phyloP scores from a whole-genome alignment of 1,139 yeast species.

The Saccharomyces hybrid region DNA sequence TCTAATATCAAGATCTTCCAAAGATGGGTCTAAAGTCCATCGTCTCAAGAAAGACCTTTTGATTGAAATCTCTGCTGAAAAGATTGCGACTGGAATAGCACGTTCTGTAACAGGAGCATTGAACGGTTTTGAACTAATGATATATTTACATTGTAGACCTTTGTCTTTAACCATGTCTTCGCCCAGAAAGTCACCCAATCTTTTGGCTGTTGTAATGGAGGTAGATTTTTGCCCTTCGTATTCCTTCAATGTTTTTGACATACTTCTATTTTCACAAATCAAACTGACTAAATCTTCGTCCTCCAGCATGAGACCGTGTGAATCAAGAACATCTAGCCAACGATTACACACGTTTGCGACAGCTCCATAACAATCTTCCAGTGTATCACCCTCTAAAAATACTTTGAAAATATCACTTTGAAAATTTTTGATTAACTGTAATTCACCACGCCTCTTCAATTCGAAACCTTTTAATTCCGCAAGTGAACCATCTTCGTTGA shows the following conservation, averaged over 20 bases:
- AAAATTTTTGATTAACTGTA: conserved; percentile 86
- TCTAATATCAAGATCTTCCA: conserved; percentile 83
- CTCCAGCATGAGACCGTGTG: conserved; percentile 79
- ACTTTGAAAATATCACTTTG: conserved; percentile 91
- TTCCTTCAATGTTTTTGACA: conserved; percentile 87
- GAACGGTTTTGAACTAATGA: conserved; percentile 76
- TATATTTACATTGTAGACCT: conserved; percentile 91
- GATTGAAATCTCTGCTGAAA: conserved; percentile 65
- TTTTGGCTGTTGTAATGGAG: conserved; percentile 86
- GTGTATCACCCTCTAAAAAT: conserved; percentile 73
- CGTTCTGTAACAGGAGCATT: conserved; percentile 93
- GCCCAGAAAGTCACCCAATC: conserved; percentile 94
- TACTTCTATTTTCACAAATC: conserved; percentile 92
- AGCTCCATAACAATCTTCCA: conserved; percentile 75
- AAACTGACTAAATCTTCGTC: conserved; percentile 91
- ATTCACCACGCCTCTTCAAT: conserved; percentile 91
- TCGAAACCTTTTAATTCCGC: conserved; percentile 98
- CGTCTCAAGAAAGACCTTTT: conserved; percentile 62
- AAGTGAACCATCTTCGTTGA: conserved; percentile 84
- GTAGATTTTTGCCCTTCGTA: conserved; percentile 90
- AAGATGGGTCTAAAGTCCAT: conserved; percentile 77
- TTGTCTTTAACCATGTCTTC: conserved; percentile 95
- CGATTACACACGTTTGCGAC: conserved; percentile 91
- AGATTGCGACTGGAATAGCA: conserved; percentile 93
- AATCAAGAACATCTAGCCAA: conserved; percentile 90